Percentiles rank a stretch among this genome's conserved stretches.
Evolutionary conservation across 176 grass and related monocot genomes (phyloP).

Genomic region (Elaeis guineensis): DNA sequence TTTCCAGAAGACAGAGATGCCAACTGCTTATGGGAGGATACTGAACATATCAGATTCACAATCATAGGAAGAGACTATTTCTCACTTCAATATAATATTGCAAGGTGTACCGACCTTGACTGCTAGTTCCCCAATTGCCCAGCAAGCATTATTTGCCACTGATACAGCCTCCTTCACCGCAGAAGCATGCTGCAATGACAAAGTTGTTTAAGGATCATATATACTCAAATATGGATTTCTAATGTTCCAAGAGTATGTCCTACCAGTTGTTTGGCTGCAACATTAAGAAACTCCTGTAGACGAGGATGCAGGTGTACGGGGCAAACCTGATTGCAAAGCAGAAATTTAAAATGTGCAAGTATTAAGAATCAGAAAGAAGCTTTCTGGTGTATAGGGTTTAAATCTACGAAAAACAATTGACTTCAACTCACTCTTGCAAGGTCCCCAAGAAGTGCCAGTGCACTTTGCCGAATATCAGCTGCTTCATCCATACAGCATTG

Average conservation of each 20-base stretch:
- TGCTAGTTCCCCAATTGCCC: slow-evolving; percentile 96
- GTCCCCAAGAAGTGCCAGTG: slow-evolving; percentile 87
- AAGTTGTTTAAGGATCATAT: slow-evolving; percentile 20
- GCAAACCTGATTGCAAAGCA: slow-evolving; percentile 47
- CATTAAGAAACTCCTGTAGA: slow-evolving; percentile 78
- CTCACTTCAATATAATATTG: not conserved
- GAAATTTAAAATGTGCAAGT: too few species aligned
- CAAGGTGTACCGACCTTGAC: slow-evolving; percentile 50
- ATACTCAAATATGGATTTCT: slow-evolving; percentile 4
- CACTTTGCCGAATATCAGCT: slow-evolving; percentile 91
- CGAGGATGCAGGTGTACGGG: slow-evolving; percentile 76
- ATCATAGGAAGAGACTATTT: too few species aligned
- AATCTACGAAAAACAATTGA: not conserved
- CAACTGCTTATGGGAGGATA: too few species aligned
- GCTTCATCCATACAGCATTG: slow-evolving; percentile 90
- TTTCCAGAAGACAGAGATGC: too few species aligned
- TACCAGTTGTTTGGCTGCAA: slow-evolving; percentile 92
- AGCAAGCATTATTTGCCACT: slow-evolving; percentile 97
- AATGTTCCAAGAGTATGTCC: slow-evolving; percentile 8
- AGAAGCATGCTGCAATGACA: slow-evolving; percentile 43
- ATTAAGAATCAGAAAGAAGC: too few species aligned
- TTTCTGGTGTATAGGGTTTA: not conserved
- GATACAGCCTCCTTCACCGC: slow-evolving; percentile 82
- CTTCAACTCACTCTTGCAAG: slow-evolving; percentile 67
- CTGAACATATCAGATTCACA: too few species aligned